A percentile compares a stretch with the other conserved stretches of the same genome.
Evolutionary conservation across 2,329 filamentous ascomycete species (phyloP).

Genomic region (Pestalotiopsis fici): DNA sequence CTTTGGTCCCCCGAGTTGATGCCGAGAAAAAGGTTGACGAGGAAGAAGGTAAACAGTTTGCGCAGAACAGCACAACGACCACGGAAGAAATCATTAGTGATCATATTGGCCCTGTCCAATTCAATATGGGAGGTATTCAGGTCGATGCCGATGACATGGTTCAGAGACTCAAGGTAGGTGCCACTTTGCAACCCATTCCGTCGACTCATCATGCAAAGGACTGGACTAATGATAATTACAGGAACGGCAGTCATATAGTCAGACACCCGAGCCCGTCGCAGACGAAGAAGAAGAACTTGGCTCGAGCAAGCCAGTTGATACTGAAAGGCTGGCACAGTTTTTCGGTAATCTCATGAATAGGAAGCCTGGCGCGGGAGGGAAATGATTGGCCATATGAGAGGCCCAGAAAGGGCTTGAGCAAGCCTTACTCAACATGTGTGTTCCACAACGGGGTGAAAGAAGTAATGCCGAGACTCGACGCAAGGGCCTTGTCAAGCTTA

Average conservation of each 20-base stretch:
- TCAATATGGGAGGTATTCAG: slow-evolving; percentile 98
- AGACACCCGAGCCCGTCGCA: slow-evolving; percentile 44
- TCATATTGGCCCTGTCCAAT: slow-evolving; percentile 92
- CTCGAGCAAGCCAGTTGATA: slow-evolving; percentile 44
- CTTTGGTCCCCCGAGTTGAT: slow-evolving; percentile 78
- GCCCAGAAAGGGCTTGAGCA: background rate
- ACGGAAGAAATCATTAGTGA: slow-evolving; percentile 59
- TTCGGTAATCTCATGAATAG: slow-evolving; percentile 62
- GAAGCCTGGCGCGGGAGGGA: slow-evolving; percentile 33
- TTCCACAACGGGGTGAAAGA: background rate
- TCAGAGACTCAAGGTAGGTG: slow-evolving; percentile 75
- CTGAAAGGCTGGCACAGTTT: slow-evolving; percentile 60
- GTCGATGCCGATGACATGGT: slow-evolving; percentile 94
- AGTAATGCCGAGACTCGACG: background rate
- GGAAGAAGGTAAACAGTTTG: slow-evolving; percentile 37
- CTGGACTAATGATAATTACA: slow-evolving; percentile 31
- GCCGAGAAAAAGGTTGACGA: slow-evolving; percentile 56
- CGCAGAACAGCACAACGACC: slow-evolving; percentile 24
- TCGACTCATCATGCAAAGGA: background rate
- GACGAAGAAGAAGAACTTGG: slow-evolving; percentile 35
- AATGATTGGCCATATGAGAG: slow-evolving; percentile 11
- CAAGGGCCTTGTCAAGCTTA: background rate
- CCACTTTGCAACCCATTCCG: background rate
- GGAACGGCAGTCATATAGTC: slow-evolving; percentile 58
- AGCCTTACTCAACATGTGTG: background rate